phyloP scores from a whole-genome alignment of 495 filamentous ascomycete species.

The Hypoxylon rickii region DNA sequence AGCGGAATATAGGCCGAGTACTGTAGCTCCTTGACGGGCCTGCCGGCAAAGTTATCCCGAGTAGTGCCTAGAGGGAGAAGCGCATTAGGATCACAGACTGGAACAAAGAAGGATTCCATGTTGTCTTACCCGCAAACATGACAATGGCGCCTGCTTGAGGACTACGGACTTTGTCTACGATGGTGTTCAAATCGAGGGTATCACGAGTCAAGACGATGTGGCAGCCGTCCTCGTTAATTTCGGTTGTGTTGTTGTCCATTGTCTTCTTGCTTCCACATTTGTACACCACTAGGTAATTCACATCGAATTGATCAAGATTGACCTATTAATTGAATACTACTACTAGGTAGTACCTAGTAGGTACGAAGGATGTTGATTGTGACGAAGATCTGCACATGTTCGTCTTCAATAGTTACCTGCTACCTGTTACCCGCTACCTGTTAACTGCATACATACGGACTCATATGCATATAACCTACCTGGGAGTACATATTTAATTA shows the following conservation, averaged over 20 bases:
- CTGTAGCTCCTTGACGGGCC: conserved; percentile 74
- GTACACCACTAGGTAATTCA: too few species aligned
- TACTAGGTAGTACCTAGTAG: too few species aligned
- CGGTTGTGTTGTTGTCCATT: conserved; percentile 22
- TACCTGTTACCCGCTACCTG: too few species aligned
- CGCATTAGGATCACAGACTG: conserved; percentile 17
- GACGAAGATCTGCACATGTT: too few species aligned
- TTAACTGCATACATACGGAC: too few species aligned
- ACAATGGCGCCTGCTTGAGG: conserved; percentile 87
- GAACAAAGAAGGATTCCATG: not conserved
- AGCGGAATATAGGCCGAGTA: conserved; percentile 83
- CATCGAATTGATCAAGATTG: too few species aligned
- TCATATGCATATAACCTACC: too few species aligned
- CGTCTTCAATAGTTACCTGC: too few species aligned
- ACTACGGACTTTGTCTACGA: conserved; percentile 71
- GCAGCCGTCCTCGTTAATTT: conserved; percentile 47
- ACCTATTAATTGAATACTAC: too few species aligned
- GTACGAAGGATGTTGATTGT: too few species aligned
- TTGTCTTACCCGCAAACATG: conserved; percentile 71
- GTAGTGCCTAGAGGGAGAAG: conserved; percentile 75
- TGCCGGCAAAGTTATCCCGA: conserved; percentile 76
- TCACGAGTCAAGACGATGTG: conserved; percentile 68
- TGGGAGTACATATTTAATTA: too few species aligned
- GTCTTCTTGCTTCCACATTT: too few species aligned
- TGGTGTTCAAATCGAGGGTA: conserved; percentile 60